Evolutionary conservation across 2,329 filamentous ascomycete species (phyloP), one percentile per base, ranked within the genome.

Genomic region (Fonsecaea multimorphosa): DNA sequence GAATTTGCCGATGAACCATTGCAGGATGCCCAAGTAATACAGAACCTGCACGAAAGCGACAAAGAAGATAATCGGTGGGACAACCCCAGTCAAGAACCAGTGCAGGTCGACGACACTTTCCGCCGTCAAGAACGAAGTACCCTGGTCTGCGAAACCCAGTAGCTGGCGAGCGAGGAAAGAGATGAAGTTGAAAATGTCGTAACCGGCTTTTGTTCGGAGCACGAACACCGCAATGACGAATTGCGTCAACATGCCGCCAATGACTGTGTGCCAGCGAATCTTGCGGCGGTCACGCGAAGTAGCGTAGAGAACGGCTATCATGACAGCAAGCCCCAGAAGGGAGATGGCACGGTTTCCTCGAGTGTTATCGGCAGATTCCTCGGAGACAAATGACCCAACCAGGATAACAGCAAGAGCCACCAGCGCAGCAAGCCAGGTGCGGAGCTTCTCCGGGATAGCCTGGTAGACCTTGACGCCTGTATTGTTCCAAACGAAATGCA

Each of bases 51-150:
- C 92, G n/a, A 97, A 83, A 1, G 93, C 88, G 65, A 97, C 91
- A 86, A 97, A 97, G 87, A 97, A 97, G 81, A 97, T 92, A 79
- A 97, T 96, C 73, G 93, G 89, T 0, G 93, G 92, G n/a, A 96
- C 84, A 68, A 96, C 92, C 57, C 84, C 82, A 57, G 90, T 84
- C 69, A 97, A 83, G 85, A 96, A 97, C 85, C 85, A 92, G 3
- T 73, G 71, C 0, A 83, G 2, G 81, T 74, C 5, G 83, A 81
- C 7, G 53, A 78, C 77, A 1, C 77, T 76, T 0, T 72, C 61
- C 14, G 81, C 80, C 0, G 88, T 90, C 72, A 97, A 78, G 81
- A 97, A 97, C 0, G 77, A 76, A 0, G 91, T 86, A 76, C 93
- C 93, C 34, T 91, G 77, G 19, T 82, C 80, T 27, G 93, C 91